Conservation (phyloP, 805 yeast species). For the Yarrowia osloensis region DNA sequence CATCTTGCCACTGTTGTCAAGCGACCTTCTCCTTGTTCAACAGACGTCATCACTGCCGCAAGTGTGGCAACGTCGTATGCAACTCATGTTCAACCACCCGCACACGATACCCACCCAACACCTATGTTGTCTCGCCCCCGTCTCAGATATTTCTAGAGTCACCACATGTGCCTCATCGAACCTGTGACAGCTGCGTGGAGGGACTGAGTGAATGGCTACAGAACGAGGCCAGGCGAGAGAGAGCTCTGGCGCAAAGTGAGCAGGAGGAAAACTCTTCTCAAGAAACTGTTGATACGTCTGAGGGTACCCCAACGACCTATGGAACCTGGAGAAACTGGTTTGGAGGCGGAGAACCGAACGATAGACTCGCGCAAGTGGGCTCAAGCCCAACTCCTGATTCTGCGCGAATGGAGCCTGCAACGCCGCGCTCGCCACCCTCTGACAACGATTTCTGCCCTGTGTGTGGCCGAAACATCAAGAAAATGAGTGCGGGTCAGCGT, state of each 20-base stretch:
- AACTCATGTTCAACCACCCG: conserved; percentile 60
- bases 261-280: neutral
- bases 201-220: conserved; percentile 49
- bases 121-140: conserved; percentile 59
- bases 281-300: neutral
- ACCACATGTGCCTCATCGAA: conserved; percentile 62
- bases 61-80: conserved; percentile 80
- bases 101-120: conserved; percentile 58
- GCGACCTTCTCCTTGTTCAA: conserved; percentile 57
- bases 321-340: conserved; percentile 19
- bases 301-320: neutral
- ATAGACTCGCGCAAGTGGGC: neutral
- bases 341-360: neutral
- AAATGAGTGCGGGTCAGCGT: neutral
- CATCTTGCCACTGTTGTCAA: conserved; percentile 58
- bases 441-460: conserved; percentile 29
- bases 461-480: conserved; percentile 30
- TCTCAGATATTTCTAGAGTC: conserved; percentile 51
- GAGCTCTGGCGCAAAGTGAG: neutral
- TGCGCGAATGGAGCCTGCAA: neutral
- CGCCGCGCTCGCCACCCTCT: conserved; percentile 8
- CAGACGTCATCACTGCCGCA: conserved; percentile 76
- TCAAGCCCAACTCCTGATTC: neutral
- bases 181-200: conserved; percentile 72
- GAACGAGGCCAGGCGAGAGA: neutral